Percentiles rank a stretch among this genome's conserved stretches.
These are phyloP conservation scores for Myxozyma udenii DNA, from an alignment of 805 yeast species.

Conservation along the genomic window DNA sequence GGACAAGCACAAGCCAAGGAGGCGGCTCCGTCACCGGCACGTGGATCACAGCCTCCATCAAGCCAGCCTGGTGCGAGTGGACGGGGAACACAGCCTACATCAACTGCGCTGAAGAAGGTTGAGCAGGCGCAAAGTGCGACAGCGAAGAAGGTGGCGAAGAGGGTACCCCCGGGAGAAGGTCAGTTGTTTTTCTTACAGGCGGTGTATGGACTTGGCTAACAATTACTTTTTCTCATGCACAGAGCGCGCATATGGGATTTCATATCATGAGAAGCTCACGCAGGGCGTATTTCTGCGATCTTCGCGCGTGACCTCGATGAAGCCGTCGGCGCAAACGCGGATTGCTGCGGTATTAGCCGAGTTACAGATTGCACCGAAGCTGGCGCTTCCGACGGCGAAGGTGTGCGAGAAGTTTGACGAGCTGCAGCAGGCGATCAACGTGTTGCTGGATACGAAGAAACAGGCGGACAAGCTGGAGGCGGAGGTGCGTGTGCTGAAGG, in stretches of 20 bases:
- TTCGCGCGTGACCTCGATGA: slow-evolving; percentile 68
- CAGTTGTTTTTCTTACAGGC: background rate
- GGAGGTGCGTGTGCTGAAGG: slow-evolving; percentile 52
- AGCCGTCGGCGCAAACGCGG: slow-evolving; percentile 69
- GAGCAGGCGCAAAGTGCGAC: slow-evolving; percentile 21
- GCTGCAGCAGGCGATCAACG: slow-evolving; percentile 63
- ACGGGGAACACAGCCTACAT: background rate
- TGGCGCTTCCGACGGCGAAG: slow-evolving; percentile 81
- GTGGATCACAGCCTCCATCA: background rate
- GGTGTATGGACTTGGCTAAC: background rate
- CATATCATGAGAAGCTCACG: slow-evolving; percentile 53
- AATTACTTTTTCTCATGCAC: too few relatives aligned
- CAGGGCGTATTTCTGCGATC: slow-evolving; percentile 86
- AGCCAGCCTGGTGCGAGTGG: background rate
- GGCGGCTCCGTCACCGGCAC: background rate
- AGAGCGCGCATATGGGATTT: slow-evolving; percentile 78
- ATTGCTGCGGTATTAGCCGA: slow-evolving; percentile 66
- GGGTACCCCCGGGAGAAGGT: slow-evolving; percentile 25
- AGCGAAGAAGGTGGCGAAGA: slow-evolving; percentile 22
- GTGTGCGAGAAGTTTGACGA: slow-evolving; percentile 76
- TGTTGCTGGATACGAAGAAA: slow-evolving; percentile 76
- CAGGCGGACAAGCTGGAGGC: slow-evolving; percentile 85
- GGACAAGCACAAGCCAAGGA: slow-evolving; percentile 1
- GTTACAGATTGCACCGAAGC: slow-evolving; percentile 66
- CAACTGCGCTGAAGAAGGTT: slow-evolving; percentile 6